Percentiles rank a stretch among this genome's conserved stretches.
Evolutionary conservation across 129 eudicot genomes (phyloP).

Genomic region (Deinandra increscens): DNA sequence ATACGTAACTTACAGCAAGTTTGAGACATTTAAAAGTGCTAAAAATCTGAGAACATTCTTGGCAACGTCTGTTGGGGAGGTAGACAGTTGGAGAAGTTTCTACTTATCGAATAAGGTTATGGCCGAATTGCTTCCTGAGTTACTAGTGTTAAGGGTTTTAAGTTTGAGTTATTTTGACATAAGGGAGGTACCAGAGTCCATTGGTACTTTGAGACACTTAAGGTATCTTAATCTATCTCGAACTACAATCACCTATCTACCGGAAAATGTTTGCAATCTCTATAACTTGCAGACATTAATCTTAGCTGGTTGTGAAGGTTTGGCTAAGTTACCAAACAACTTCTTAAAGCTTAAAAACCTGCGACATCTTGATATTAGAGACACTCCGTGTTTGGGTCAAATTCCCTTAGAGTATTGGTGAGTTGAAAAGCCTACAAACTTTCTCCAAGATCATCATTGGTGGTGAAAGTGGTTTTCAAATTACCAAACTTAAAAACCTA

Average conservation of each 20-base stretch:
- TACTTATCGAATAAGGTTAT: slow-evolving; percentile 29
- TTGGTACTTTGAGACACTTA: slow-evolving; percentile 35
- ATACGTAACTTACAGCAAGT: slow-evolving; percentile 26
- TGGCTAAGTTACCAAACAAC: slow-evolving; percentile 30
- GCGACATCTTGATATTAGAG: slow-evolving; percentile 40
- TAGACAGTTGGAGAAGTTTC: neutral
- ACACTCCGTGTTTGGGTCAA: slow-evolving; percentile 33
- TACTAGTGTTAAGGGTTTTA: slow-evolving; percentile 28
- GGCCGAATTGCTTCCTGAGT: slow-evolving; percentile 12
- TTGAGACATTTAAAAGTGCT: slow-evolving; percentile 24
- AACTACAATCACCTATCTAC: slow-evolving; percentile 19
- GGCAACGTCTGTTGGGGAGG: slow-evolving; percentile 20
- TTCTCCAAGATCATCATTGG: slow-evolving; percentile 33
- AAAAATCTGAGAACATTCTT: slow-evolving; percentile 42
- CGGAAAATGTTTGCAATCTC: slow-evolving; percentile 28
- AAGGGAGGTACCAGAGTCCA: slow-evolving; percentile 19
- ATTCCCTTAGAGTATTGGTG: slow-evolving; percentile 40
- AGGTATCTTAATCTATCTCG: slow-evolving; percentile 32
- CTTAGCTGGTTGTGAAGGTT: slow-evolving; percentile 18
- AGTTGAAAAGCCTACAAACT: slow-evolving; percentile 24
- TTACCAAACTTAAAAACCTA: slow-evolving; percentile 21
- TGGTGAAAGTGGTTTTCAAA: slow-evolving; percentile 20
- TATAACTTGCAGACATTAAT: slow-evolving; percentile 43
- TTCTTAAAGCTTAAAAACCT: slow-evolving; percentile 30
- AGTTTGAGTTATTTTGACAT: slow-evolving; percentile 13